Conservation (phyloP, 208 protist species). For the Naegleria lovaniensis region DNA sequence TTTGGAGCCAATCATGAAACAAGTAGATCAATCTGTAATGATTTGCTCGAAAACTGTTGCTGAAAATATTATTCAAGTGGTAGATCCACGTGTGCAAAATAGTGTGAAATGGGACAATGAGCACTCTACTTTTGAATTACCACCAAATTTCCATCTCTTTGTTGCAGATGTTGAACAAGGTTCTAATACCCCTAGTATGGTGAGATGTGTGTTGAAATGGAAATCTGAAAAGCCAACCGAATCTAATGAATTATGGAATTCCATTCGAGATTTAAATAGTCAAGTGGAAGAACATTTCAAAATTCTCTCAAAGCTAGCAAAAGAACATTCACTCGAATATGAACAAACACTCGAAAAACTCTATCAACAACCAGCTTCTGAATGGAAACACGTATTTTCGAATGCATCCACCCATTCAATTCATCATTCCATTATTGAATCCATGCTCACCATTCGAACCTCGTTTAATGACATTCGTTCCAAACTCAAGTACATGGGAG, state of each 20-base stretch:
- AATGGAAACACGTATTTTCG: background rate
- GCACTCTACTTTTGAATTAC: background rate
- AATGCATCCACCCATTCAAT: background rate
- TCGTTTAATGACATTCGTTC: constrained; percentile 41
- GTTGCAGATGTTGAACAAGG: constrained; percentile 55
- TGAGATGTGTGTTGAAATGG: constrained; percentile 81
- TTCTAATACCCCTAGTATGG: constrained; percentile 85
- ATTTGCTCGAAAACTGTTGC: background rate
- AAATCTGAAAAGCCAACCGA: constrained; percentile 49
- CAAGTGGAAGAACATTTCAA: background rate
- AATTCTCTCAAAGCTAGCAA: background rate
- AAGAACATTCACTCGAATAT: background rate
- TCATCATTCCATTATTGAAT: background rate
- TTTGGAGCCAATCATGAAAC: constrained; percentile 48
- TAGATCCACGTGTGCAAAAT: background rate
- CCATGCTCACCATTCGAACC: constrained; percentile 6
- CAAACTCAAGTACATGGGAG: constrained; percentile 60
- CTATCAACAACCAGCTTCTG: background rate
- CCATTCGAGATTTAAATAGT: constrained; percentile 54
- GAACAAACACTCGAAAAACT: background rate
- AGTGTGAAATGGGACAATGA: constrained; percentile 1
- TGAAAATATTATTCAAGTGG: background rate
- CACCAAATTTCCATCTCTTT: constrained; percentile 40
- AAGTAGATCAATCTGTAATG: constrained; percentile 30
- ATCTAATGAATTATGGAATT: constrained; percentile 61